Percentiles rank a stretch among this genome's conserved stretches.
These are phyloP conservation scores for Thalassiosira mediterranea DNA, from an alignment of 352 stramenopile genomes.

Conservation along the genomic window DNA sequence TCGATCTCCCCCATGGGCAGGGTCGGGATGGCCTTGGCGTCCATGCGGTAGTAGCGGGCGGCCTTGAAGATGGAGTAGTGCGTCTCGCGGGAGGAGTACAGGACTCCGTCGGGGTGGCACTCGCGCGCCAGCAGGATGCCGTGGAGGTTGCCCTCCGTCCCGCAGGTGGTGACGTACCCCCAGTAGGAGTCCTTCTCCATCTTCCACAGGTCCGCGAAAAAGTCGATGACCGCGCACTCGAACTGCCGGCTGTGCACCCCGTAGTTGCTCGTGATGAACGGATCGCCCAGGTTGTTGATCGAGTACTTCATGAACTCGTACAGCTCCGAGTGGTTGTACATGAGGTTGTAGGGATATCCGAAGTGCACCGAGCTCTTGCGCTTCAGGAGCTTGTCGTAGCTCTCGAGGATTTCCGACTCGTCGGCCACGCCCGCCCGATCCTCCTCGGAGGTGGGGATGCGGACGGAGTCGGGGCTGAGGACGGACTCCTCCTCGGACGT, in stretches of 20 bases:
- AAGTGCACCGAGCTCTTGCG: conserved; percentile 72
- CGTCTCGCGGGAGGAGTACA: conserved; percentile 80
- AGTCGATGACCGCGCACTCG: conserved; percentile 83
- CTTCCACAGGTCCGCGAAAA: conserved; percentile 84
- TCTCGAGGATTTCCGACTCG: conserved; percentile 69
- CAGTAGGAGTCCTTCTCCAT: conserved; percentile 72
- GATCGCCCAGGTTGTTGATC: conserved; percentile 86
- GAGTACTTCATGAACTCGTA: conserved; percentile 83
- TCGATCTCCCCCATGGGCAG: conserved; percentile 85
- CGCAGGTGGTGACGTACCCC: conserved; percentile 85
- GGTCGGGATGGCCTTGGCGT: conserved; percentile 77
- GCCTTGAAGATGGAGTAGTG: conserved; percentile 85
- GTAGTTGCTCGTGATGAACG: conserved; percentile 82
- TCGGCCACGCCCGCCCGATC: conserved; percentile 34
- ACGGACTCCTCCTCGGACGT: conserved; percentile 45
- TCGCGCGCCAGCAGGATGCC: conserved; percentile 82
- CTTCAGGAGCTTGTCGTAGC: conserved; percentile 77
- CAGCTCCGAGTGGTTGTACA: conserved; percentile 82
- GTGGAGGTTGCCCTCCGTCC: conserved; percentile 84
- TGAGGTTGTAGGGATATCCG: conserved; percentile 84
- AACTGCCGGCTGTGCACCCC: conserved; percentile 81
- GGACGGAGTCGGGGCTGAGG: conserved; percentile 55
- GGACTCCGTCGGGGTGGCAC: conserved; percentile 80
- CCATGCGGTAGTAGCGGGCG: conserved; percentile 82
- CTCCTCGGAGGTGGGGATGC: conserved; percentile 60